phyloP scores from a whole-genome alignment of 1,139 yeast genomes.

The Blastobotrys indianensis region DNA sequence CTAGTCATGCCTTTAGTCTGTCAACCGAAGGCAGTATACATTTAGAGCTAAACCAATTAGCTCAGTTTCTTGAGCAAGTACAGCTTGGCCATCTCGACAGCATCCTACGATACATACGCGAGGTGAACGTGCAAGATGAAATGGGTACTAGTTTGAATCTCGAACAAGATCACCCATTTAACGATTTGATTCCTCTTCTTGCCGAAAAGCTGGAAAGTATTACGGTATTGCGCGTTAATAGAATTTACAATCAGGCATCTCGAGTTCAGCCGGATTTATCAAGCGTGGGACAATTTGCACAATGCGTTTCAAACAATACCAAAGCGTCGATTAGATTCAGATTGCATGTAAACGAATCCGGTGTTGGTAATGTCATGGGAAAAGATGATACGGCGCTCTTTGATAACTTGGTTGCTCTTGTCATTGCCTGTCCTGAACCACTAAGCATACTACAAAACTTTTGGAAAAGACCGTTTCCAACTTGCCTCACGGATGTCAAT shows the following conservation, averaged over 20 bases:
- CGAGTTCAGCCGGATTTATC: not conserved
- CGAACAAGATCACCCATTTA: not conserved
- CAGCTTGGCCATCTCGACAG: no score
- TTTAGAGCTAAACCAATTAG: no score
- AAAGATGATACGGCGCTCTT: not conserved
- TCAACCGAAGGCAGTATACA: no score
- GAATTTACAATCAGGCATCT: not conserved
- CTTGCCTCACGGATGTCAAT: not conserved
- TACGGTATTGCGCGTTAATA: not conserved
- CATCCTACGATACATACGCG: no score
- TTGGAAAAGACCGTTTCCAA: not conserved
- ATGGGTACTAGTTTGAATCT: no score
- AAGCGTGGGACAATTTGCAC: not conserved
- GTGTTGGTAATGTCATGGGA: not conserved
- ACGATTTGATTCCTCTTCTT: conserved; percentile 1
- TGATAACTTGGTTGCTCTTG: not conserved
- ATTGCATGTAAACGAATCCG: not conserved
- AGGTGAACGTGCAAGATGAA: no score
- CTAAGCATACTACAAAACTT: not conserved
- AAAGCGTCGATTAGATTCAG: not conserved
- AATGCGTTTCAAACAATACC: not conserved
- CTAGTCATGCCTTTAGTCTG: no score
- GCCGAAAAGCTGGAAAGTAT: not conserved
- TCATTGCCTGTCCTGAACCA: not conserved
- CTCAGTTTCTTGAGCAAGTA: no score